Evolutionary conservation across 495 filamentous ascomycete species (phyloP).

Genomic region (Aspergillus asperescens): DNA sequence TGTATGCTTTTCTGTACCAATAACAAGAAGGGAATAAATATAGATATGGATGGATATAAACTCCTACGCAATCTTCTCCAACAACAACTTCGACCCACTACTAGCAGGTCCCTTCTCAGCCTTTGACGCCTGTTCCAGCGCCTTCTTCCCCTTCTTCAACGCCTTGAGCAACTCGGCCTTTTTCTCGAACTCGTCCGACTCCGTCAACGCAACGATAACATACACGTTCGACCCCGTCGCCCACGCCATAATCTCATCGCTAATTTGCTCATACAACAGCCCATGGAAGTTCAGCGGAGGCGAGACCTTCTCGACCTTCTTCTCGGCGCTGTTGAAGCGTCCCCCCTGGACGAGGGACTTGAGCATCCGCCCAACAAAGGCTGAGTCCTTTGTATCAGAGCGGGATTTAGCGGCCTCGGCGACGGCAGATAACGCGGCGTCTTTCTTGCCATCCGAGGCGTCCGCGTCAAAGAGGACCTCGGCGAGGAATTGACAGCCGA

Average conservation of each 20-base stretch:
- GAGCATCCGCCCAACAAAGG: constrained; percentile 76
- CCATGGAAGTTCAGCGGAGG: constrained; percentile 76
- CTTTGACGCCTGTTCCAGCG: constrained; percentile 46
- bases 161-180: constrained; percentile 58
- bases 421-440: constrained; percentile 60
- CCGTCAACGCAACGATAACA: constrained; percentile 71
- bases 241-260: constrained; percentile 73
- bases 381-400: constrained; percentile 49
- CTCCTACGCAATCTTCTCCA: constrained; percentile 36
- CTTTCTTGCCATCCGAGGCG: constrained; percentile 54
- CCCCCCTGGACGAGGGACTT: constrained; percentile 86
- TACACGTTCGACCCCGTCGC: constrained; percentile 78
- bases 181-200: constrained; percentile 69
- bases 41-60: neutral
- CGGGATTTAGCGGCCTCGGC: constrained; percentile 63
- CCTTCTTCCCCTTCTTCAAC: constrained; percentile 54
- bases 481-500: constrained; percentile 79
- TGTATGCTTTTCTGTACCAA: constrained; percentile 2
- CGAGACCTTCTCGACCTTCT: constrained; percentile 62
- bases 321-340: constrained; percentile 64
- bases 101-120: constrained; percentile 31
- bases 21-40: neutral
- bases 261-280: constrained; percentile 69
- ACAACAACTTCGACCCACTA: constrained; percentile 42
- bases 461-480: constrained; percentile 75